phyloP scores from a whole-genome alignment of 1,139 yeast species.

The Kazachstania sp. region DNA sequence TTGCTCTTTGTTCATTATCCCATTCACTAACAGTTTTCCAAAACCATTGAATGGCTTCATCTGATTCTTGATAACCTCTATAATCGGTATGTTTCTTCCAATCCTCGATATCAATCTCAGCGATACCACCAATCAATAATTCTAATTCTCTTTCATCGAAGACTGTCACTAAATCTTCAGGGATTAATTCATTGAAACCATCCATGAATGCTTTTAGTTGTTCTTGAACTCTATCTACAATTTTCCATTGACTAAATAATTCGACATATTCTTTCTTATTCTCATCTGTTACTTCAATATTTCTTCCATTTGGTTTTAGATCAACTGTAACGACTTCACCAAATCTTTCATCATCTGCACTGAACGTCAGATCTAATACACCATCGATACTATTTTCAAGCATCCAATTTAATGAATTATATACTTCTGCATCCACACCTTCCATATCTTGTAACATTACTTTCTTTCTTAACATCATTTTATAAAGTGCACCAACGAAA shows the following conservation, averaged over 20 bases:
- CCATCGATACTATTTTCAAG: conserved; percentile 88
- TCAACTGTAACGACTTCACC: conserved; percentile 90
- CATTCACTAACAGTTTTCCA: conserved; percentile 91
- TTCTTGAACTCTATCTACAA: conserved; percentile 83
- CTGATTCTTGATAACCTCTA: conserved; percentile 93
- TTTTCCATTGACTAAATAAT: conserved; percentile 92
- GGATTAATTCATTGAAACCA: conserved; percentile 95
- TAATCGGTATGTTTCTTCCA: conserved; percentile 99
- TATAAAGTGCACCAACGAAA: conserved; percentile 95
- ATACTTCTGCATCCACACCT: conserved; percentile 96
- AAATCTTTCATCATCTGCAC: conserved; percentile 92
- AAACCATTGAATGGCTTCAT: conserved; percentile 96
- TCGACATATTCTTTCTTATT: conserved; percentile 95
- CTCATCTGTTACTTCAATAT: conserved; percentile 87
- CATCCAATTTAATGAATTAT: conserved; percentile 91
- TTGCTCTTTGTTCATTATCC: conserved; percentile 95
- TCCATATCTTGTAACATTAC: conserved; percentile 96
- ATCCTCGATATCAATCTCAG: conserved; percentile 95
- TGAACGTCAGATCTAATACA: conserved; percentile 77
- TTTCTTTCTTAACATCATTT: conserved; percentile 93
- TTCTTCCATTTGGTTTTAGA: conserved; percentile 77
- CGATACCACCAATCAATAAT: conserved; percentile 92
- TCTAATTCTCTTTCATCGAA: conserved; percentile 97
- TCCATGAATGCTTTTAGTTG: conserved; percentile 94
- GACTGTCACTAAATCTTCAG: conserved; percentile 91